These are phyloP conservation scores for Naganishia liquefaciens DNA, from an alignment of 1,284 basidiomycete genomes.

Conservation along the genomic window DNA sequence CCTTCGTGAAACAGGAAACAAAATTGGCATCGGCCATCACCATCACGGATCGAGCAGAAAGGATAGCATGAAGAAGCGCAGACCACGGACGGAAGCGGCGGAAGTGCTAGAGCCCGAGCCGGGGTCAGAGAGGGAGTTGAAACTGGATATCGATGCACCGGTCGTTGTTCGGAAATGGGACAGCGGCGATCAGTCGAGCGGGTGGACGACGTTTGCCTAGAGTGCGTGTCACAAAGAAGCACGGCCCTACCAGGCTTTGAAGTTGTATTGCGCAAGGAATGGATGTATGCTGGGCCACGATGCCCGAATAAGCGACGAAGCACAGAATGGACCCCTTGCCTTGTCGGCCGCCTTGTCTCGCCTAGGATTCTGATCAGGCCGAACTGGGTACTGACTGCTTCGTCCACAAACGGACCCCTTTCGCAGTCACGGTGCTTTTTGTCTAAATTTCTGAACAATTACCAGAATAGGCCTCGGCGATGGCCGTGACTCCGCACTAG, in stretches of 20 bases:
- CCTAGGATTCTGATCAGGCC: too few species aligned
- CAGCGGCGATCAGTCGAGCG: conserved; percentile 23
- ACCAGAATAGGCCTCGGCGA: too few species aligned
- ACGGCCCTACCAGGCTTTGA: too few species aligned
- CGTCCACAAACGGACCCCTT: background rate
- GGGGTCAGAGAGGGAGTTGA: background rate
- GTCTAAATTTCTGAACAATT: background rate
- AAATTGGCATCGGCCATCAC: conserved; percentile 3
- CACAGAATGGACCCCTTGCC: too few species aligned
- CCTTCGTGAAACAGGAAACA: conserved; percentile 30
- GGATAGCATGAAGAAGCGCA: conserved; percentile 5
- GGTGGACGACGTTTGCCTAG: conserved; percentile 35
- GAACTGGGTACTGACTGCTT: background rate
- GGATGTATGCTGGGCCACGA: too few species aligned
- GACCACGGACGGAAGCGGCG: background rate
- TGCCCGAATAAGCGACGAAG: too few species aligned
- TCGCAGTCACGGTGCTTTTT: background rate
- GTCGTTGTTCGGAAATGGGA: conserved; percentile 22
- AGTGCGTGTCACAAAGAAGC: too few species aligned
- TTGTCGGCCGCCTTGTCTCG: too few species aligned
- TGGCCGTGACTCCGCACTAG: too few species aligned
- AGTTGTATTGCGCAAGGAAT: background rate
- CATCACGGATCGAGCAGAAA: conserved; percentile 7
- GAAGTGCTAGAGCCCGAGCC: background rate
- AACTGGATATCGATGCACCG: conserved; percentile 16